Evolutionary conservation across 345 rosid species (phyloP), one percentile per base, ranked within the genome.

Genomic region (Melaleuca quinquenervia): DNA sequence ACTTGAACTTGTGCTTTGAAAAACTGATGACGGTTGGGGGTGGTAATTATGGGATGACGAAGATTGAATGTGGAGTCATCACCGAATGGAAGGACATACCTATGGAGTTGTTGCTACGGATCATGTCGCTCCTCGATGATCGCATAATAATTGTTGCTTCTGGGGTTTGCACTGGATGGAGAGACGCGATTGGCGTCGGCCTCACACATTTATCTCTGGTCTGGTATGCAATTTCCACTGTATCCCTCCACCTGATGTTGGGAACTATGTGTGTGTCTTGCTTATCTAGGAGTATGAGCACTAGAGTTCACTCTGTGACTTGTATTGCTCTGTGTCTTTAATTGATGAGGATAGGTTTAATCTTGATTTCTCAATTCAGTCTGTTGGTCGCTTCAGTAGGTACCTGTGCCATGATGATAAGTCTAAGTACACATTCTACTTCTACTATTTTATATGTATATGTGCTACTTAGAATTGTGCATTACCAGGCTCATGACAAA

Each of bases 81-180:
- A 86, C 90, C 3, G 95, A 94, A 85, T 97, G 99, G 98, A 94
- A 92, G 89, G 98, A 97, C 62, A 97, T 97, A 53, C 99, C 98
- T 11, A 90, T 93, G 90, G 99, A 97, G 92, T 92, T 97, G 41
- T 85, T 97, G 84, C 86, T 94, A 88, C 88, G 95, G 88, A 93
- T 97, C 62, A 87, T 95, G 84, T 94, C 98, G 1, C 96, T 96
- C 52, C 95, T 93, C 13, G 92, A 92, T 89, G 98, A 96, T 89
- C 95, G 94, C 74, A 94, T 91, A 1, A 90, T 92, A n/a, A 92
- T 97, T 58, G 86, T 90, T 88, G 98, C 98, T 89, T 95, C 98
- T 86, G 96, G 94, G 87, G 99, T 97, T 88, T 97, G 98, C 52
- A 82, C 88, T 83, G 98, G 98, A 15, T 97, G 99, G 98, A 95